Percentiles rank a stretch among this genome's conserved stretches.
phyloP scores from a whole-genome alignment of 257 asterid species.

The Eustoma russellianum region DNA sequence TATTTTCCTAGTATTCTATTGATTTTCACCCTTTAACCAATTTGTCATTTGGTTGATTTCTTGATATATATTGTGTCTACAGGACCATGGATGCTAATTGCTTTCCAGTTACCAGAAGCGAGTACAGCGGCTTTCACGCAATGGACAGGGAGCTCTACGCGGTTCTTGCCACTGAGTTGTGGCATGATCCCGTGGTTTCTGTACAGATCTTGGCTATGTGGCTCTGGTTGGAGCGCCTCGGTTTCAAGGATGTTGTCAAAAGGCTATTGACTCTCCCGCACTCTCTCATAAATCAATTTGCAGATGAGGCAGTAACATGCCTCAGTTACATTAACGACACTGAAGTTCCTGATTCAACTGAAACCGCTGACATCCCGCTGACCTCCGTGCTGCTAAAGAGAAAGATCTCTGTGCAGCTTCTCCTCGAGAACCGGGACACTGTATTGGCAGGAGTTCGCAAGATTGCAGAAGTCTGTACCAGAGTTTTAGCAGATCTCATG shows the following conservation, averaged over 20 bases:
- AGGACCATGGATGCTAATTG: conserved; percentile 27
- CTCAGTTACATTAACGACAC: conserved; percentile 23
- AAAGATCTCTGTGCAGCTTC: conserved; percentile 23
- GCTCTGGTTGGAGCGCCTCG: conserved; percentile 47
- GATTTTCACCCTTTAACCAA: background rate
- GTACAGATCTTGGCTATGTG: conserved; percentile 46
- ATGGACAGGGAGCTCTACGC: conserved; percentile 41
- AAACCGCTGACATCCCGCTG: conserved; percentile 27
- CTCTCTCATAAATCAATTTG: conserved; percentile 23
- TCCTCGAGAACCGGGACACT: conserved; percentile 17
- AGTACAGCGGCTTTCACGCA: conserved; percentile 26
- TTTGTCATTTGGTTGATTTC: background rate
- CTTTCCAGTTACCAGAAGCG: conserved; percentile 19
- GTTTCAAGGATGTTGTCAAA: conserved; percentile 17
- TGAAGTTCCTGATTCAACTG: conserved; percentile 2
- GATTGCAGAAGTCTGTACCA: conserved; percentile 24
- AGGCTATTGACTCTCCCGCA: conserved; percentile 26
- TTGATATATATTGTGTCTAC: conserved; percentile 13
- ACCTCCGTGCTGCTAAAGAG: conserved; percentile 23
- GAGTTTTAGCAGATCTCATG: conserved; percentile 35
- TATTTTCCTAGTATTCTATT: conserved; percentile 3
- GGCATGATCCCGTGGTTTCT: conserved; percentile 40
- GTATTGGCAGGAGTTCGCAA: conserved; percentile 13
- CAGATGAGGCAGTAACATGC: conserved; percentile 48
- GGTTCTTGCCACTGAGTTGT: conserved; percentile 37